A percentile compares a stretch with the other conserved stretches of the same genome.
Conservation (phyloP, 1,139 yeast genomes). For the Kodamaea ohmeri region DNA sequence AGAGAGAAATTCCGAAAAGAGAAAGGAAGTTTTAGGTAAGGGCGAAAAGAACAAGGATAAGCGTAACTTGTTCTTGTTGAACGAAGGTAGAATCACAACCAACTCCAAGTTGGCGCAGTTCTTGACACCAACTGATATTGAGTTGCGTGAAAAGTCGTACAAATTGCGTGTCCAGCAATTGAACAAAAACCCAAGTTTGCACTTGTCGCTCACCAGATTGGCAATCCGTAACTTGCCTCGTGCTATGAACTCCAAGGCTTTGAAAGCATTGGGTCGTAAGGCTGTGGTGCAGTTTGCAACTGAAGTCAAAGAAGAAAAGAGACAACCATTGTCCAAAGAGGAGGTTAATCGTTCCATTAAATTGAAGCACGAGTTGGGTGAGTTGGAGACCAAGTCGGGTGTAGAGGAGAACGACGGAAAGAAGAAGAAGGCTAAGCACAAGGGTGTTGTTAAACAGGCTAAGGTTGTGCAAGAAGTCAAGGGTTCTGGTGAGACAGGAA, state of each 20-base stretch:
- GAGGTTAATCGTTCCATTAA: constrained; percentile 78
- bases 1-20: constrained; percentile 67
- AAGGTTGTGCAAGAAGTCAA: constrained; percentile 91
- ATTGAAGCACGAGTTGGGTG: constrained; percentile 48
- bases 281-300: constrained; percentile 96
- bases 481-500: constrained; percentile 80
- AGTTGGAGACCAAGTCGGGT: constrained; percentile 22
- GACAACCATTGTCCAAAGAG: constrained; percentile 89
- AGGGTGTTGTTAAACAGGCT: constrained; percentile 91
- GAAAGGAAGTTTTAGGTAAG: constrained; percentile 77
- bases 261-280: constrained; percentile 89
- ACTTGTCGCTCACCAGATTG: constrained; percentile 86
- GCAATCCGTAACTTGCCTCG: constrained; percentile 94
- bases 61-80: constrained; percentile 78
- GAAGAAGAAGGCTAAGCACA: constrained; percentile 65
- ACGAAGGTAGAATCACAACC: constrained; percentile 89
- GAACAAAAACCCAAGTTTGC: constrained; percentile 85
- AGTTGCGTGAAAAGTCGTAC: constrained; percentile 84
- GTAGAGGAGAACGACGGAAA: constrained; percentile 42
- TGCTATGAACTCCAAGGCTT: constrained; percentile 81
- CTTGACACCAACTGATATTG: constrained; percentile 72
- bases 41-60: constrained; percentile 77
- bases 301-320: constrained; percentile 68
- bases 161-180: constrained; percentile 85
- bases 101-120: constrained; percentile 75